Evolutionary conservation across 495 filamentous ascomycete species (phyloP).

Genomic region (Staphylotrichum longicolle): DNA sequence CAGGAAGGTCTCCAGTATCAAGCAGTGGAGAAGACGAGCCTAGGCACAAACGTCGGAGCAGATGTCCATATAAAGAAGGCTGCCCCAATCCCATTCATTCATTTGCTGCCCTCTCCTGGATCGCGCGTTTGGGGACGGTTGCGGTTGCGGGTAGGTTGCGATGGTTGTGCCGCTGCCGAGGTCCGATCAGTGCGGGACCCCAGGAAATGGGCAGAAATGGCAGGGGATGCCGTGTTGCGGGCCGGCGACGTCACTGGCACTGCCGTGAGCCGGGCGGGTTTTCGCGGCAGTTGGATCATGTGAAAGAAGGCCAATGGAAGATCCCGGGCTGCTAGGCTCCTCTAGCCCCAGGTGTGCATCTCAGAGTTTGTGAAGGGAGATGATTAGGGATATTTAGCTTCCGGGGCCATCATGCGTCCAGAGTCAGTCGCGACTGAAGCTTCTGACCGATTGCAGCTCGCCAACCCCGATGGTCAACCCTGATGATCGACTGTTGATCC

Average conservation of each 20-base stretch:
- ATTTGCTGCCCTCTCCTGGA: conserved; percentile 2
- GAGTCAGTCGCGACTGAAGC: too few species aligned
- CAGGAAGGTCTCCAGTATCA: neutral
- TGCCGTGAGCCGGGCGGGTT: conserved; percentile 10
- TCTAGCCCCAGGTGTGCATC: too few species aligned
- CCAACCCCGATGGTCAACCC: too few species aligned
- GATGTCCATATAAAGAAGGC: neutral
- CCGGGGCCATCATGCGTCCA: too few species aligned
- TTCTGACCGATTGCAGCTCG: too few species aligned
- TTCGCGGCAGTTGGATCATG: conserved; percentile 21
- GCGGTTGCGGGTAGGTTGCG: neutral
- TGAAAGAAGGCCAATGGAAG: conserved; percentile 12
- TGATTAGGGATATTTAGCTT: too few species aligned
- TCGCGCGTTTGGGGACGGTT: conserved; percentile 8
- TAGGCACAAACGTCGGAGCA: neutral
- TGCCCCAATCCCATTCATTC: conserved; percentile 3
- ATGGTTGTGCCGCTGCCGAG: conserved; percentile 27
- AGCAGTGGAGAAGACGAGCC: neutral
- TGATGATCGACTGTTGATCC: too few species aligned
- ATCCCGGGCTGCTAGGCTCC: too few species aligned
- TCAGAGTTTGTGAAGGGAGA: too few species aligned
- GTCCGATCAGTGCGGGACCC: conserved; percentile 29
- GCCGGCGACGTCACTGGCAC: conserved; percentile 26
- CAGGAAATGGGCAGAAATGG: conserved; percentile 6
- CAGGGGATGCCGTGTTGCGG: conserved; percentile 3